A percentile compares a stretch with the other conserved stretches of the same genome.
Evolutionary conservation across 208 protist genomes (phyloP).

Genomic region (Leptomonas pyrrhocoris): DNA sequence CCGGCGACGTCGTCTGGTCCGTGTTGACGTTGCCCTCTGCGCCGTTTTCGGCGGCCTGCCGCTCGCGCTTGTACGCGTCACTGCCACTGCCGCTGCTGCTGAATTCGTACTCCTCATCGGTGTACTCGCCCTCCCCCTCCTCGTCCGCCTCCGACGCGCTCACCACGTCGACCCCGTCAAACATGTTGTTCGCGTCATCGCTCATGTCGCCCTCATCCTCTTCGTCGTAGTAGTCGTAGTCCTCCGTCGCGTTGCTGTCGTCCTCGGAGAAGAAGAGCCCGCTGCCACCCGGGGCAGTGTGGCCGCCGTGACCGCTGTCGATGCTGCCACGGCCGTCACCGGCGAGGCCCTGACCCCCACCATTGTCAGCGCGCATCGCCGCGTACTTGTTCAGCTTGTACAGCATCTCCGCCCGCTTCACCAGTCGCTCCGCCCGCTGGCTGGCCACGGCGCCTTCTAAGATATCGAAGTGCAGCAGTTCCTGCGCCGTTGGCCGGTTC

Average conservation of each 20-base stretch:
- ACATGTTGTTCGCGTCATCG: constrained; percentile 10
- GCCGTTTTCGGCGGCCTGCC: constrained; percentile 14
- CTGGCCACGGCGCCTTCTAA: constrained; percentile 65
- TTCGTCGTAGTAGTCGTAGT: constrained; percentile 20
- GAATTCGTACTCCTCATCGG: constrained; percentile 28
- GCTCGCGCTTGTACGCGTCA: constrained; percentile 27
- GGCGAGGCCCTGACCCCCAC: not conserved
- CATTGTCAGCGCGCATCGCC: constrained; percentile 48
- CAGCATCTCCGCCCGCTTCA: constrained; percentile 71
- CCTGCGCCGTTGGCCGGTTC: constrained; percentile 68
- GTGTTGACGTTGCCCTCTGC: not conserved
- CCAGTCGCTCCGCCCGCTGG: constrained; percentile 54
- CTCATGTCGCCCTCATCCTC: constrained; percentile 15
- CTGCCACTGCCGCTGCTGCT: constrained; percentile 11
- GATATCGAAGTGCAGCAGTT: constrained; percentile 75
- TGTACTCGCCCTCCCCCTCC: constrained; percentile 26
- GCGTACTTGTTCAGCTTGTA: constrained; percentile 82
- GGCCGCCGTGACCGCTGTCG: not conserved
- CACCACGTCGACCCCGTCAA: constrained; percentile 10
- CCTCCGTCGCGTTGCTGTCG: constrained; percentile 15
- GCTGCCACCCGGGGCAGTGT: constrained; percentile 16
- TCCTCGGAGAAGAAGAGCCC: constrained; percentile 17
- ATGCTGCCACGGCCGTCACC: constrained; percentile 8
- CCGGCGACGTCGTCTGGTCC: not conserved
- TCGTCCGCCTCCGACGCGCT: constrained; percentile 25